Base-by-base conservation (phyloP, 306 rosid species). In the Heteromeles arbutifolia region DNA sequence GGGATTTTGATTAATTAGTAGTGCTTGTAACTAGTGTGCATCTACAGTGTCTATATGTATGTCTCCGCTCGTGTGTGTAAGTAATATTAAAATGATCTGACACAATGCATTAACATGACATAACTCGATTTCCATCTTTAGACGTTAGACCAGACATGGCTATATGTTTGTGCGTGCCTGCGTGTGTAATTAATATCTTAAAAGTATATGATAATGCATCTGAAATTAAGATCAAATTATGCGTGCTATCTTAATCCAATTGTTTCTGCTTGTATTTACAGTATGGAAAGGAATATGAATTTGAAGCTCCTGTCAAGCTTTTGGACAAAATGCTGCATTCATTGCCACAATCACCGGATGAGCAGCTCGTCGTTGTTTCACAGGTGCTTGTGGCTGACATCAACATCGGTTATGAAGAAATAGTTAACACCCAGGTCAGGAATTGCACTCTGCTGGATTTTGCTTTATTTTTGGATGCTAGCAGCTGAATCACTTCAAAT, bases 341-440 rank as follows among this genome's bases (percentile, higher is more conserved):
- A 62, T 78, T 96, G 87, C 92, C 91, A 59, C 86, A 92, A 77
- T 89, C 96, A 25, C 96, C 89, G 1, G 94, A 92, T 67, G 99
- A 96, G 75, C 99, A 96, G 80, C 89, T 96, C 37, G 88, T 96
- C 26, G 99, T 90, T 74, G 87, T 96, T 76, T 96, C 99, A 71
- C 98, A 96, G 99, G 99, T 96, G 81, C 90, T 96, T 61, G 99
- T 90, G 80, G 98, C 98, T 73, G 97, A 92, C 77, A 90, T 96
- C 83, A 92, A 92, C 81, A 90, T 96, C 25, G 99, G 99, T 28
- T 92, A 96, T 75, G 99, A 96, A 82, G 98, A 96, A 53, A 89
- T 96, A 18, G 96, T 88, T 69, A 90, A 96, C 83, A 96, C 92
- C 56, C 99, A 90, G 99, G 99, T 92, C 28, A 80, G 75, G 29